These are phyloP conservation scores for Ilyonectria sp. DNA, from an alignment of 2,329 filamentous ascomycete species.

Conservation along the genomic window DNA sequence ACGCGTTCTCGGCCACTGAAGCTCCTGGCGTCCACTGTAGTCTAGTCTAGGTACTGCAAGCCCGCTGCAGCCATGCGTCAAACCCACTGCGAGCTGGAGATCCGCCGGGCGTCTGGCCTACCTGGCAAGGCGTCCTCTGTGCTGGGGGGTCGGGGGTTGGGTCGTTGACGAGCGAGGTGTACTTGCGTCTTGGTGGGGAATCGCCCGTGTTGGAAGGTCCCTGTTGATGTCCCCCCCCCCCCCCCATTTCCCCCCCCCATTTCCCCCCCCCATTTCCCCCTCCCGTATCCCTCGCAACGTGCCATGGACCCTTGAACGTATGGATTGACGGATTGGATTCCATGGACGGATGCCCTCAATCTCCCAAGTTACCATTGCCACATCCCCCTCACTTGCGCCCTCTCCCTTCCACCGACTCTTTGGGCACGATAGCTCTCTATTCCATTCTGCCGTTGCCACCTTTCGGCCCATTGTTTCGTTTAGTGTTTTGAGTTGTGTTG, in stretches of 20 bases:
- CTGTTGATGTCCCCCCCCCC: neutral
- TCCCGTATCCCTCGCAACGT: neutral
- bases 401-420: neutral
- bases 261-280: neutral
- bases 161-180: slow-evolving; percentile 36
- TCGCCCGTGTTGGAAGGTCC: slow-evolving; percentile 40
- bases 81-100: slow-evolving; percentile 11
- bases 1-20: slow-evolving; percentile 34
- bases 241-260: neutral
- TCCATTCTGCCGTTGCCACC: neutral
- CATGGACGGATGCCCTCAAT: slow-evolving; percentile 23
- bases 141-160: slow-evolving; percentile 38
- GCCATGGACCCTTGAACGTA: slow-evolving; percentile 18
- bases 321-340: slow-evolving; percentile 25
- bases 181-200: slow-evolving; percentile 39
- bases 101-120: slow-evolving; percentile 10
- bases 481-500: no score
- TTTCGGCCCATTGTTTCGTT: no score
- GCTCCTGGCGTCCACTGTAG: slow-evolving; percentile 30
- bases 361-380: slow-evolving; percentile 8
- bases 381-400: neutral
- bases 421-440: neutral
- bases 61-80: slow-evolving; percentile 10
- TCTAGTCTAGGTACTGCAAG: slow-evolving; percentile 25
- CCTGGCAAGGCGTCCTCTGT: slow-evolving; percentile 12